Conservation (phyloP, 2,329 filamentous ascomycete species). For the Pseudogymnoascus sp. region DNA sequence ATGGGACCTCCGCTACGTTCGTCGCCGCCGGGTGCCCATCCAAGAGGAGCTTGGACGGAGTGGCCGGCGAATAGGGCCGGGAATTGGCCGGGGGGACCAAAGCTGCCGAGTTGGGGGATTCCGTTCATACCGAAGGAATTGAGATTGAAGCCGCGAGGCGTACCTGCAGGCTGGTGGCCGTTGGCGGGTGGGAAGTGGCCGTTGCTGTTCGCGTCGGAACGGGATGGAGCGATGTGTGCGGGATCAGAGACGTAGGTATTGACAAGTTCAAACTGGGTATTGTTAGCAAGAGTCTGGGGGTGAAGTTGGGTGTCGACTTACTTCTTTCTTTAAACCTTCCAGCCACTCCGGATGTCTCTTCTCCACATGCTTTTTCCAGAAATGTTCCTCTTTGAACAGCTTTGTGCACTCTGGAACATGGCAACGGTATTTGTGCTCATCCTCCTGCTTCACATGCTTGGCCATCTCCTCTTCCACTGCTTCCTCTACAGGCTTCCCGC, state of each 20-base stretch:
- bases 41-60: conserved; percentile 32
- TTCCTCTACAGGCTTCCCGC: conserved; percentile 79
- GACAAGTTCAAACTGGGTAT: conserved; percentile 67
- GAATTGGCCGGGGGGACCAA: conserved; percentile 43
- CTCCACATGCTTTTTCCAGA: conserved; percentile 97
- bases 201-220: conserved; percentile 90
- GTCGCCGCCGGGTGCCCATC: conserved; percentile 43
- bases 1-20: conserved; percentile 57
- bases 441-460: conserved; percentile 93
- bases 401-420: conserved; percentile 95
- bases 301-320: conserved; percentile 39
- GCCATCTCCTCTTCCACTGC: conserved; percentile 75
- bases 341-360: conserved; percentile 91
- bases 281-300: conserved; percentile 27
- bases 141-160: conserved; percentile 85
- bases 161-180: conserved; percentile 68
- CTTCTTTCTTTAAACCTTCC: conserved; percentile 71
- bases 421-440: conserved; percentile 94
- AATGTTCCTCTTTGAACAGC: conserved; percentile 92
- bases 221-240: conserved; percentile 84
- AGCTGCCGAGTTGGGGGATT: conserved; percentile 49
- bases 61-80: conserved; percentile 48
- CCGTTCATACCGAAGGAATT: conserved; percentile 57
- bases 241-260: conserved; percentile 94
- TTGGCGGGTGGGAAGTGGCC: conserved; percentile 84